Percentiles rank a stretch among this genome's conserved stretches.
phyloP scores from a whole-genome alignment of 129 eudicot species.

The Gnaphalium uliginosum region DNA sequence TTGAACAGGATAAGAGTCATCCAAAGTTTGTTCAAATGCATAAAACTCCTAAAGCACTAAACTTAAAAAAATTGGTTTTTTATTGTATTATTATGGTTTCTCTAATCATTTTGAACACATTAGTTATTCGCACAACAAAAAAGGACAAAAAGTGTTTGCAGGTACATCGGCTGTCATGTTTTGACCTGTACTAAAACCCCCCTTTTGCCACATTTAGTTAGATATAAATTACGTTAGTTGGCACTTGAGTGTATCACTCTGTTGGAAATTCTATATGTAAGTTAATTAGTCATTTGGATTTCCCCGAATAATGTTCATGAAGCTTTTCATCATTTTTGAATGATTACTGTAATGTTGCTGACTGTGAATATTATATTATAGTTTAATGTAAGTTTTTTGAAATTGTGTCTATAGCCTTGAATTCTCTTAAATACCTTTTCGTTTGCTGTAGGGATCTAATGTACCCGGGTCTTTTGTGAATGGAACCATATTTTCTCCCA shows the following conservation, averaged over 20 bases:
- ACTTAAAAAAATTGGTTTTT: not conserved
- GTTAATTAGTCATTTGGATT: not conserved
- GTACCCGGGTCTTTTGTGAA: conserved; percentile 40
- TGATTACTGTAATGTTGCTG: too few species aligned
- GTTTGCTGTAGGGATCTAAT: conserved; percentile 42
- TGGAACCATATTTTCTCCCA: conserved; percentile 90
- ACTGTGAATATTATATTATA: too few species aligned
- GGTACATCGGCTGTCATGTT: not conserved
- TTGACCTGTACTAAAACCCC: not conserved
- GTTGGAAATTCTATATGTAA: not conserved
- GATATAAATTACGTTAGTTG: not conserved
- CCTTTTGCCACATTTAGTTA: not conserved
- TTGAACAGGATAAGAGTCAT: not conserved
- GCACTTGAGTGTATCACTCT: not conserved
- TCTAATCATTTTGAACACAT: not conserved
- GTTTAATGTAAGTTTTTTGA: not conserved
- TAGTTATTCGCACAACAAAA: not conserved
- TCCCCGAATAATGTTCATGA: not conserved
- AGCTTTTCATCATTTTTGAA: not conserved
- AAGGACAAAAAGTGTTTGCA: not conserved
- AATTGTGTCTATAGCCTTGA: not conserved
- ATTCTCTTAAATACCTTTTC: conserved; percentile 7
- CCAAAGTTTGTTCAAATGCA: not conserved
- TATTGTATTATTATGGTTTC: not conserved
- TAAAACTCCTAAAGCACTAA: not conserved